These are phyloP conservation scores for Pseudogymnoascus sp. DNA, from an alignment of 2,329 filamentous ascomycete species.

Conservation along the genomic window DNA sequence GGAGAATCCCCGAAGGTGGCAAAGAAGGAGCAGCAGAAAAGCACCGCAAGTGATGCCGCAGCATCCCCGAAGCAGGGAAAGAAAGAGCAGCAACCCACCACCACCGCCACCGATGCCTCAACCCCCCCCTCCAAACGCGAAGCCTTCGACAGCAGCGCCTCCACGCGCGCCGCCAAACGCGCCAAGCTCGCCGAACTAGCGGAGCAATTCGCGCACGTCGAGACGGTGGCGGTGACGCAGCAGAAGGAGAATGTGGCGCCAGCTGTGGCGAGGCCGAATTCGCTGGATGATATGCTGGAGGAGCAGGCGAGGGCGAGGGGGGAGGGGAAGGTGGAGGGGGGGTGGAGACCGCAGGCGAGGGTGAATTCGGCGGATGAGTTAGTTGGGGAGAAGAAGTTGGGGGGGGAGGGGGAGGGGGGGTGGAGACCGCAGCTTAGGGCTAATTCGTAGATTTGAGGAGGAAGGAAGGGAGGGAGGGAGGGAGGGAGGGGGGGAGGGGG, in stretches of 20 bases:
- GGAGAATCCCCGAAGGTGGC: neutral
- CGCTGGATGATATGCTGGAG: neutral
- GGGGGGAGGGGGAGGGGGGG: neutral
- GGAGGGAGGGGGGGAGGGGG: neutral
- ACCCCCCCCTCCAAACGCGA: neutral
- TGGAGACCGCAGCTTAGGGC: constrained; percentile 1
- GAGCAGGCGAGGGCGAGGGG: constrained; percentile 5
- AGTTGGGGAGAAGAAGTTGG: neutral
- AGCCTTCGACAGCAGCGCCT: neutral
- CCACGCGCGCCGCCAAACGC: neutral
- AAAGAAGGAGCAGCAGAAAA: neutral
- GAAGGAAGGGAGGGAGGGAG: neutral
- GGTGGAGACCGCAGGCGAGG: neutral
- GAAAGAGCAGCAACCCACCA: neutral
- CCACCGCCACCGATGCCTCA: neutral
- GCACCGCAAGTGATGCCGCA: neutral
- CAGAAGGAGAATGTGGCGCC: neutral
- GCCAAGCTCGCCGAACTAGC: neutral
- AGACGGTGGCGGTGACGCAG: neutral
- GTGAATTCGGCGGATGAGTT: neutral
- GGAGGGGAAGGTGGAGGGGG: neutral
- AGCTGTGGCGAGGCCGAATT: neutral
- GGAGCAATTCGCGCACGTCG: neutral
- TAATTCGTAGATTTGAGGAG: neutral
- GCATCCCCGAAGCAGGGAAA: neutral